Conservation (phyloP, 148 eudicot species). For the Silene latifolia region DNA sequence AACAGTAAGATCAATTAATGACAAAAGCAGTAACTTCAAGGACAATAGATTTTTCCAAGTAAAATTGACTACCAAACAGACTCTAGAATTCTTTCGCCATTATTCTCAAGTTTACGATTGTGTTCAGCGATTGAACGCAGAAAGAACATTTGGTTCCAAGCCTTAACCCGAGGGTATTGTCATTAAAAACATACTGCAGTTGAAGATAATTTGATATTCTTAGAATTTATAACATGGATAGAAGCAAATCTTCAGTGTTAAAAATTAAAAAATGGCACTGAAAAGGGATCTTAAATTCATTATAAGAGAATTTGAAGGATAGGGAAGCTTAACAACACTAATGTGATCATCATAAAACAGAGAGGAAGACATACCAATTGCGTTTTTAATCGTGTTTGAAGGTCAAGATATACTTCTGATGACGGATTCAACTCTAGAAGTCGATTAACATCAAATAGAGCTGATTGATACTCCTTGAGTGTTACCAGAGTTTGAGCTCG, state of each 20-base stretch:
- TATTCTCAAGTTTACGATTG: not conserved
- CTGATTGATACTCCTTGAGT: slow-evolving; percentile 79
- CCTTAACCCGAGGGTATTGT: not conserved
- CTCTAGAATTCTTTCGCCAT: not conserved
- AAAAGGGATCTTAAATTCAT: not conserved
- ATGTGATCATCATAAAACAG: not conserved
- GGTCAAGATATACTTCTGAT: slow-evolving; percentile 83
- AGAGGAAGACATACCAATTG: slow-evolving; percentile 59
- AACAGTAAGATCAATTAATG: not conserved
- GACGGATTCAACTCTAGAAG: slow-evolving; percentile 80
- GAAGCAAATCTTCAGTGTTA: not conserved
- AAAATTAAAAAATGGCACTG: not conserved
- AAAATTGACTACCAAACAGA: not conserved
- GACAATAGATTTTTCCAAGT: not conserved
- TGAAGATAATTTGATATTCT: not conserved
- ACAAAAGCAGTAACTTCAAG: not conserved
- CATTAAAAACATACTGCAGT: not conserved
- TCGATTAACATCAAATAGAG: slow-evolving; percentile 87
- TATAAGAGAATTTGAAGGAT: not conserved
- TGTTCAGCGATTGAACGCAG: not conserved
- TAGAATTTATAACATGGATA: not conserved
- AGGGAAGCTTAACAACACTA: not conserved
- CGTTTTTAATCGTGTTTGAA: slow-evolving; percentile 75
- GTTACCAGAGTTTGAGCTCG: slow-evolving; percentile 95
- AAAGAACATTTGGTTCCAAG: not conserved